Percentiles rank a stretch among this genome's conserved stretches.
Evolutionary conservation across 768 basidiomycete genomes (phyloP).

Genomic region (Agaricus bisporus): DNA sequence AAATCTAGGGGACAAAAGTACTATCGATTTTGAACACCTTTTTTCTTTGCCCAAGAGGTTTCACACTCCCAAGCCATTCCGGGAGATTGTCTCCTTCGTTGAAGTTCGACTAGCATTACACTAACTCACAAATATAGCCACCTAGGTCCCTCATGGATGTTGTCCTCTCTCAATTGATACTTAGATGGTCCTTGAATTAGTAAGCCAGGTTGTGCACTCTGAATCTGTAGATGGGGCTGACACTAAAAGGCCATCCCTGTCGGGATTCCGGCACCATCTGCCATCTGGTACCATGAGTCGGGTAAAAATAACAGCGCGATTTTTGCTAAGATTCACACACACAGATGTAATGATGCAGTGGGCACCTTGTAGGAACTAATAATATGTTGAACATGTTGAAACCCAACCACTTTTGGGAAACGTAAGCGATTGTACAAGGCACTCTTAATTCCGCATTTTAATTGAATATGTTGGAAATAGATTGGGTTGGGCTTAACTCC

Average conservation of each 20-base stretch:
- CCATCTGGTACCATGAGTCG: neutral
- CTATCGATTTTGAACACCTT: too few species aligned
- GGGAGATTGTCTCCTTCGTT: neutral
- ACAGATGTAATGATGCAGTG: neutral
- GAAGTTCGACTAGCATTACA: too few species aligned
- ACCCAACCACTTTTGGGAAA: too few species aligned
- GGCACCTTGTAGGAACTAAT: neutral
- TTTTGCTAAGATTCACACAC: neutral
- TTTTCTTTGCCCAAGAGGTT: too few species aligned
- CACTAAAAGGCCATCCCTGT: constrained; percentile 1
- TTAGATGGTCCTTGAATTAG: too few species aligned
- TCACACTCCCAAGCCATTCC: neutral
- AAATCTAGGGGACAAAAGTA: too few species aligned
- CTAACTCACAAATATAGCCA: neutral
- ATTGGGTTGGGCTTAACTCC: too few species aligned
- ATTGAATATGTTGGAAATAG: too few species aligned
- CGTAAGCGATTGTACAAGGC: too few species aligned
- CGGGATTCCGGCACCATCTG: constrained; percentile 1
- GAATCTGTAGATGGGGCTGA: constrained; percentile 1
- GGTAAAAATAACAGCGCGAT: constrained; percentile 1
- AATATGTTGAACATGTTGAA: too few species aligned
- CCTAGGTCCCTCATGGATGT: neutral
- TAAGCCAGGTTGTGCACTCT: neutral
- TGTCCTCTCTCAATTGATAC: too few species aligned
- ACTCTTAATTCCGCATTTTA: too few species aligned